A percentile compares a stretch with the other conserved stretches of the same genome.
Evolutionary conservation across 1,139 yeast genomes (phyloP).

Genomic region (Entelexis paramagnoliae): DNA sequence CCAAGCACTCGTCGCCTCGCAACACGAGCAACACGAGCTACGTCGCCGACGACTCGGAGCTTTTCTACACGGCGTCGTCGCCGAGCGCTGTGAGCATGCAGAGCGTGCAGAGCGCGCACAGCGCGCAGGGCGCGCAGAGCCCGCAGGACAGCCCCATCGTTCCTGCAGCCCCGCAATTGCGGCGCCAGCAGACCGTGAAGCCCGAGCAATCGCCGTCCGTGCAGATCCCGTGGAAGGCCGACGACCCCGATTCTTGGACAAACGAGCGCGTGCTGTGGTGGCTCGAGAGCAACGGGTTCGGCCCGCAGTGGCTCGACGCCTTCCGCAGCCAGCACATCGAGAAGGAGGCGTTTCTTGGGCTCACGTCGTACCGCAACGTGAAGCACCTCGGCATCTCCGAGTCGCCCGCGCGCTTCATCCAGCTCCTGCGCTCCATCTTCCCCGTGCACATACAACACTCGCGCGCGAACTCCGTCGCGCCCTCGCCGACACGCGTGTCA

Average conservation of each 20-base stretch:
- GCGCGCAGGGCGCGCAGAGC: neutral
- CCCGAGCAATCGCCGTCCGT: neutral
- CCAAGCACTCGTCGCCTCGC: slow-evolving; percentile 3
- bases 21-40: neutral
- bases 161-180: neutral
- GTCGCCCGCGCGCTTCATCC: slow-evolving; percentile 48
- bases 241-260: slow-evolving; percentile 51
- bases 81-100: slow-evolving; percentile 5
- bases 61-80: slow-evolving; percentile 15
- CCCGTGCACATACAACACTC: slow-evolving; percentile 10
- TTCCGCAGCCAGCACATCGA: slow-evolving; percentile 50
- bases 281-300: slow-evolving; percentile 59
- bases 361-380: slow-evolving; percentile 57
- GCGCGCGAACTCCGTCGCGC: neutral
- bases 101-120: neutral
- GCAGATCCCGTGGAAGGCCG: slow-evolving; percentile 27
- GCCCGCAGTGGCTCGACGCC: slow-evolving; percentile 58
- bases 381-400: slow-evolving; percentile 34
- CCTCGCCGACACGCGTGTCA: slow-evolving; percentile 13
- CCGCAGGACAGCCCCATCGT: neutral
- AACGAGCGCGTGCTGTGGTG: slow-evolving; percentile 54
- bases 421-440: slow-evolving; percentile 39
- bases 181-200: slow-evolving; percentile 10
- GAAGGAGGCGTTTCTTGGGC: slow-evolving; percentile 55
- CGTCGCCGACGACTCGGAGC: slow-evolving; percentile 12